Evolutionary conservation across 148 eudicot species (phyloP), one percentile per base, ranked within the genome.

Genomic region (Cornus florida): DNA sequence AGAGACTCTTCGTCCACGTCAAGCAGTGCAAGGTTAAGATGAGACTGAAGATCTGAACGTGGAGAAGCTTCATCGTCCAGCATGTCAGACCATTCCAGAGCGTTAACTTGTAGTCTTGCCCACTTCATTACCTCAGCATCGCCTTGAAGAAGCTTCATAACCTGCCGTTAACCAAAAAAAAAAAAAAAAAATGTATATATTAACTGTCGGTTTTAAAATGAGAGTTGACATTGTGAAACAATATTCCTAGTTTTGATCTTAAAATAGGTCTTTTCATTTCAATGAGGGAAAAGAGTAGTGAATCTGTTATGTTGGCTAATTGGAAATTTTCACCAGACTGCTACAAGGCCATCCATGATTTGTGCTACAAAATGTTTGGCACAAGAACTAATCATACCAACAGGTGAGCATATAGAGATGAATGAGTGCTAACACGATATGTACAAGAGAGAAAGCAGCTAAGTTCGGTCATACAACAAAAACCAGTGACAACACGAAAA

Each of bases 1-100:
- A 88, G 83, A 23, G 91, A 95, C 70, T 92, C 96, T 69, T 93
- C 98, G 38, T 93, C 97, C 10, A 95, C 87, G 33, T 90, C 97
- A 7, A 86, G 92, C 83, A 95, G 78, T 66, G 97, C 99, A 32
- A 95, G 90, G 85, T 87, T 93, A 24, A 95, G 86, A 82, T 95
- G 97, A 64, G 94, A 93, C 67, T 90, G 94, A 77, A 93, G 82
- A 78, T 88, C 91, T 8, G 90, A 80, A 38, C 75, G 79, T n/a
- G 97, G 87, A 74, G 84, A 82, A 39, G 85, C 80, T 53, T 89
- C 92, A 17, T 90, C 92, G 11, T 94, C 93, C 24, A 87, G 69
- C 41, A 74, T 69, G 67, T 86, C 89, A 10, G 81, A 59, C 76
- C 76, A 87, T 14, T 89, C 91, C 43, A 78, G 82, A 35, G 91